Evolutionary conservation across 2,329 filamentous ascomycete species (phyloP).

Genomic region (Clonostachys rosea): DNA sequence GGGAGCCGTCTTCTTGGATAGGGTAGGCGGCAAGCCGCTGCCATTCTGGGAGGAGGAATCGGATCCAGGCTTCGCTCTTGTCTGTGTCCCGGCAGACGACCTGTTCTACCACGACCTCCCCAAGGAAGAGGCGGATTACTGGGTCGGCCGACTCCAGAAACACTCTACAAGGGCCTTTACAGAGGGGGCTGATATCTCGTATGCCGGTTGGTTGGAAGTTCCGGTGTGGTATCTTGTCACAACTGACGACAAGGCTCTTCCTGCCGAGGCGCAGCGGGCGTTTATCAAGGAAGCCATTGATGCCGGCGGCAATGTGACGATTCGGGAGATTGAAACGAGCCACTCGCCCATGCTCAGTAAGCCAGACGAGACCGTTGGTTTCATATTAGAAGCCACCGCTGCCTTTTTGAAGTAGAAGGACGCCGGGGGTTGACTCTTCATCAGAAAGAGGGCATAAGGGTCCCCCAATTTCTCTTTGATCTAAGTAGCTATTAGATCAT

Average conservation of each 20-base stretch:
- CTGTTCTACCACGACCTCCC: slow-evolving; percentile 47
- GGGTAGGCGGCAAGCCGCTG: slow-evolving; percentile 32
- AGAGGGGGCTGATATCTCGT: slow-evolving; percentile 34
- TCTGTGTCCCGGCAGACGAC: slow-evolving; percentile 27
- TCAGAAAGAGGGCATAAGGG: no score
- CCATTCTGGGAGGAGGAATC: slow-evolving; percentile 31
- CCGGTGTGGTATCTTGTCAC: slow-evolving; percentile 40
- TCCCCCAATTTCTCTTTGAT: no score
- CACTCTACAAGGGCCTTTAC: slow-evolving; percentile 37
- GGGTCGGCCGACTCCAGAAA: slow-evolving; percentile 29
- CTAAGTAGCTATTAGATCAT: no score
- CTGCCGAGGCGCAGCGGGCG: slow-evolving; percentile 29
- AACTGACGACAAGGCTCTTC: slow-evolving; percentile 30
- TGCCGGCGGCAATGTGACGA: slow-evolving; percentile 25
- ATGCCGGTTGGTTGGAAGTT: slow-evolving; percentile 42
- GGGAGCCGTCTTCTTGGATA: slow-evolving; percentile 32
- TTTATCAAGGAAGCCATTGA: slow-evolving; percentile 28
- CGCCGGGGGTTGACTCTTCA: no score
- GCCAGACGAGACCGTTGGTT: slow-evolving; percentile 27
- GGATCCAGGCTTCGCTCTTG: slow-evolving; percentile 31
- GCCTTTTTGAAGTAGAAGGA: background rate
- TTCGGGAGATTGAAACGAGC: slow-evolving; percentile 33
- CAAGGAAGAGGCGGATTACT: slow-evolving; percentile 31
- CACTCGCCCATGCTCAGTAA: slow-evolving; percentile 45
- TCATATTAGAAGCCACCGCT: slow-evolving; percentile 18